A percentile compares a stretch with the other conserved stretches of the same genome.
phyloP scores from a whole-genome alignment of 805 yeast genomes.

The Metschnikowia cerradonensis region DNA sequence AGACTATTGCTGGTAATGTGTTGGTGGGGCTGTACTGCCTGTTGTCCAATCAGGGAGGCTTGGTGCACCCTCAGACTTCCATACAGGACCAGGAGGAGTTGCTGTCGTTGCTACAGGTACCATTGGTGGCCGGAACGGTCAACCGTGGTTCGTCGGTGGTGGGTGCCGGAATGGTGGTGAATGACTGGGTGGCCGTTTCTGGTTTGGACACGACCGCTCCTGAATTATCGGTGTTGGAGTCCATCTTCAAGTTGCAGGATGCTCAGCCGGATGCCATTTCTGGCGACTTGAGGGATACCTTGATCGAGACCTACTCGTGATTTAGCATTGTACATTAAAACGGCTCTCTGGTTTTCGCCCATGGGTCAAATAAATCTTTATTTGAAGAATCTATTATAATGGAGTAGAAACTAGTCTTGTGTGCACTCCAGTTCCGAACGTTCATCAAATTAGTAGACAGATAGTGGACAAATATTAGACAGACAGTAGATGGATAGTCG shows the following conservation, averaged over 20 bases:
- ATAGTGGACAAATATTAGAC: too few relatives aligned
- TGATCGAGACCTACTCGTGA: constrained; percentile 85
- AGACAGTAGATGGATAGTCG: too few relatives aligned
- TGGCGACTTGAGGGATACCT: constrained; percentile 83
- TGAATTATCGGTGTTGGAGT: constrained; percentile 92
- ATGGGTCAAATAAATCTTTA: too few relatives aligned
- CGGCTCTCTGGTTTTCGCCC: too few relatives aligned
- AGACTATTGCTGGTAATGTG: constrained; percentile 97
- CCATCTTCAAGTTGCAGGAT: constrained; percentile 90
- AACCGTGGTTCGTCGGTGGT: constrained; percentile 97
- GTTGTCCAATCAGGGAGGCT: constrained; percentile 94
- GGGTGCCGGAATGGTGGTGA: constrained; percentile 98
- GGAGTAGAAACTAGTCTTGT: too few relatives aligned
- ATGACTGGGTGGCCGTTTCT: constrained; percentile 96
- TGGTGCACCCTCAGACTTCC: constrained; percentile 96
- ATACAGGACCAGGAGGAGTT: constrained; percentile 98
- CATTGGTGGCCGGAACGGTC: constrained; percentile 97
- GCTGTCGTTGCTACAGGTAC: constrained; percentile 91
- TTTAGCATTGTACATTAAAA: background rate
- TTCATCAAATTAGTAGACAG: too few relatives aligned
- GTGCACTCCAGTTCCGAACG: too few relatives aligned
- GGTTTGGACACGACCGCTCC: constrained; percentile 99
- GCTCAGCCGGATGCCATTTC: constrained; percentile 85
- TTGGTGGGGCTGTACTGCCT: constrained; percentile 96
- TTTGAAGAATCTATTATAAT: too few relatives aligned